Conservation (phyloP, 306 rosid species). For the Inga leiocalycina region DNA sequence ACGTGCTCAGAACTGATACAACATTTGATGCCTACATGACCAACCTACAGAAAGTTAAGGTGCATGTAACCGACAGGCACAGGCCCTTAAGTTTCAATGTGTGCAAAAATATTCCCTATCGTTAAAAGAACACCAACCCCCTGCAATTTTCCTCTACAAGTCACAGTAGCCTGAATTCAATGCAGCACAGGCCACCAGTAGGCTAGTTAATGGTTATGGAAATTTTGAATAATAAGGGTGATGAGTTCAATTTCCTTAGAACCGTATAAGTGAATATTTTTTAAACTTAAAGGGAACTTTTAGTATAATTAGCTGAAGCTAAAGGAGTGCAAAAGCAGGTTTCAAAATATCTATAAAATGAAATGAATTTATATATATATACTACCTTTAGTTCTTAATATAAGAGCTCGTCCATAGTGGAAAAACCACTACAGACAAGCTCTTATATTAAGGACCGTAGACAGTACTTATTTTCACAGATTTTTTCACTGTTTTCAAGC, state of each 20-base stretch:
- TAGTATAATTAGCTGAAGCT: not conserved
- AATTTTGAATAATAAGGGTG: not conserved
- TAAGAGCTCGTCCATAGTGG: too few species aligned
- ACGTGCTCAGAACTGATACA: not conserved
- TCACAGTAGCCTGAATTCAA: not conserved
- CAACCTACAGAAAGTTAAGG: not conserved
- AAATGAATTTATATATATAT: too few species aligned
- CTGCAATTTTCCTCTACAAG: not conserved
- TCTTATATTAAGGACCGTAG: too few species aligned
- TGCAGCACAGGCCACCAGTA: not conserved
- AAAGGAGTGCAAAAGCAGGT: not conserved
- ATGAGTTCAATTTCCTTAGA: not conserved
- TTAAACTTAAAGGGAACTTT: not conserved
- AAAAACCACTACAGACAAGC: too few species aligned
- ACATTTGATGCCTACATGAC: not conserved
- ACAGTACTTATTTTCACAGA: too few species aligned
- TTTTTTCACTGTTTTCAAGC: too few species aligned
- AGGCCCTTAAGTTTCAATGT: not conserved
- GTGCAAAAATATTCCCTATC: not conserved
- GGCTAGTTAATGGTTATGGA: not conserved
- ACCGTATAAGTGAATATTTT: not conserved
- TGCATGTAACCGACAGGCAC: not conserved
- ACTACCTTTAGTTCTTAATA: too few species aligned
- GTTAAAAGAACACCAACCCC: not conserved
- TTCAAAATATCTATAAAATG: not conserved